Conservation (phyloP, 306 rosid species). For the Glycine soja region DNA sequence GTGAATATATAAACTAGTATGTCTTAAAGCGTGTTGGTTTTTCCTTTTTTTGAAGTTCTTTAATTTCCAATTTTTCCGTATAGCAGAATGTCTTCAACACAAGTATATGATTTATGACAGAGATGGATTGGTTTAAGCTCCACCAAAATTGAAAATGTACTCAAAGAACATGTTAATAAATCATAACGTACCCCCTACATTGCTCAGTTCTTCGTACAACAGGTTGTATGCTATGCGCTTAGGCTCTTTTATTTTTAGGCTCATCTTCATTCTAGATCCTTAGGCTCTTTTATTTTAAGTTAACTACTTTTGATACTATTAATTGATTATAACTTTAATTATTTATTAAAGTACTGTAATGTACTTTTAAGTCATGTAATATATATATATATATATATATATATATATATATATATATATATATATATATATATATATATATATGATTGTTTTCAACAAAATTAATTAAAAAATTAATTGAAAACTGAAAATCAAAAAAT, state of each 20-base stretch:
- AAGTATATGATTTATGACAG: background rate
- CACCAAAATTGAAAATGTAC: background rate
- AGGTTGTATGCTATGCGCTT: background rate
- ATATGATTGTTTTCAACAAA: too few species aligned
- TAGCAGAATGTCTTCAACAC: too few species aligned
- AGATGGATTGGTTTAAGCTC: background rate
- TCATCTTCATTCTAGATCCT: background rate
- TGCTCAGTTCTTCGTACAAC: background rate
- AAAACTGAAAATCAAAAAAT: too few species aligned
- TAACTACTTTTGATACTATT: background rate
- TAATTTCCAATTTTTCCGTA: too few species aligned
- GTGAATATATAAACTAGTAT: background rate
- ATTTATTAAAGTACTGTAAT: background rate
- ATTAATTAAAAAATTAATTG: too few species aligned
- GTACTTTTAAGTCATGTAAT: too few species aligned
- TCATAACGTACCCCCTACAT: background rate
- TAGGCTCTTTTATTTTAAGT: background rate
- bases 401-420: too few species aligned
- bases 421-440: too few species aligned
- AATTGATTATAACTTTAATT: background rate
- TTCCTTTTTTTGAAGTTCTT: too few species aligned
- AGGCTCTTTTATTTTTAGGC: too few species aligned
- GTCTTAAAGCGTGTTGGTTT: background rate
- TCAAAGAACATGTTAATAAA: background rate
- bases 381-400: too few species aligned